phyloP scores from a whole-genome alignment of 179 eudicot genomes.

The Spinacia oleracea region DNA sequence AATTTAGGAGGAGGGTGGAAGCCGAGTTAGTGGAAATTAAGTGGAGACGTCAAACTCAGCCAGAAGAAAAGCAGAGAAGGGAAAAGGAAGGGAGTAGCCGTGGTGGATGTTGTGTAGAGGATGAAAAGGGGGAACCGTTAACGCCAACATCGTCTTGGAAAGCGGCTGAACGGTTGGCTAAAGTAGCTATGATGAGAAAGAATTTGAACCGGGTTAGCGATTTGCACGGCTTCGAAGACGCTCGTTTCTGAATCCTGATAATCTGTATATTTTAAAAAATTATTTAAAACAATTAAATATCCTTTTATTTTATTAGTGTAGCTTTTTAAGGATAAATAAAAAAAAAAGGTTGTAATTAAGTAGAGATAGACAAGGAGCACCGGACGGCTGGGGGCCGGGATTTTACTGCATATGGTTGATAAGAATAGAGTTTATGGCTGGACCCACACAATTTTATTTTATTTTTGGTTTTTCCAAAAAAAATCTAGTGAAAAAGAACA shows the following conservation, averaged over 20 bases:
- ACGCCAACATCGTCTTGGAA: constrained; percentile 91
- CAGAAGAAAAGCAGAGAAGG: constrained; percentile 25
- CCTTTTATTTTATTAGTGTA: background rate
- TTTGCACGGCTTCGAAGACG: constrained; percentile 89
- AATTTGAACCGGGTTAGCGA: constrained; percentile 75
- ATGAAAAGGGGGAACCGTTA: constrained; percentile 71
- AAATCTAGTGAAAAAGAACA: constrained; percentile 5
- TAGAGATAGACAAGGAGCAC: constrained; percentile 27
- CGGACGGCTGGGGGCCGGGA: constrained; percentile 39
- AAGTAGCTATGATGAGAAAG: constrained; percentile 78
- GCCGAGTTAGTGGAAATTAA: constrained; percentile 61
- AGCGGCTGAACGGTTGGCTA: constrained; percentile 84
- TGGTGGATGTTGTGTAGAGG: constrained; percentile 29
- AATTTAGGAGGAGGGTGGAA: constrained; percentile 49
- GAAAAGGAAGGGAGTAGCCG: constrained; percentile 21
- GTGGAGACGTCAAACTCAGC: constrained; percentile 42
- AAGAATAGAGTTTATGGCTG: constrained; percentile 16
- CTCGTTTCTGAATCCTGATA: constrained; percentile 51
- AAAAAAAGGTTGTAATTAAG: constrained; percentile 16
- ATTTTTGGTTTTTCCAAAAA: constrained; percentile 11
- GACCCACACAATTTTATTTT: constrained; percentile 3
- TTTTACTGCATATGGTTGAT: constrained; percentile 37
- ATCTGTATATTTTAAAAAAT: background rate
- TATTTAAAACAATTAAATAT: background rate
- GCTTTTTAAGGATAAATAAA: background rate